Evolutionary conservation across 1,284 basidiomycete species (phyloP).

Genomic region (Tylopilus orsonianus): DNA sequence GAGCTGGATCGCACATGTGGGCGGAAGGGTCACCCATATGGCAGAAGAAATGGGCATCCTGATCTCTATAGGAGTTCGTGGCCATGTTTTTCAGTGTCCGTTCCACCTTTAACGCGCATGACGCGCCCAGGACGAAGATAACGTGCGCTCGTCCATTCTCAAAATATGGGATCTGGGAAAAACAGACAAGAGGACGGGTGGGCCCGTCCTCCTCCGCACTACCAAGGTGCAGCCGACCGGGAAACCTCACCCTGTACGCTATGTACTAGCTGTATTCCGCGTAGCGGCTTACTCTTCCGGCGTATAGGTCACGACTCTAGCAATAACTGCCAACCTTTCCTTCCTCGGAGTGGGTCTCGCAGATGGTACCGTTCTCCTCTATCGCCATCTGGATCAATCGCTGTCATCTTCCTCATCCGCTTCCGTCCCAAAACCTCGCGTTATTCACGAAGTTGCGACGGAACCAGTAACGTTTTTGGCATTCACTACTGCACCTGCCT

Average conservation of each 20-base stretch:
- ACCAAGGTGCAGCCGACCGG: constrained; percentile 75
- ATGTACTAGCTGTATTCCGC: background rate
- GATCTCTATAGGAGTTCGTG: constrained; percentile 80
- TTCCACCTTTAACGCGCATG: constrained; percentile 11
- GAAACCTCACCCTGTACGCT: constrained; percentile 77
- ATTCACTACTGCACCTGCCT: constrained; percentile 64
- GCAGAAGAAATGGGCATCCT: constrained; percentile 75
- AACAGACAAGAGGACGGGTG: constrained; percentile 69
- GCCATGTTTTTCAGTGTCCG: constrained; percentile 1
- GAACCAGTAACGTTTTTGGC: constrained; percentile 93
- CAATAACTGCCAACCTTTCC: constrained; percentile 77
- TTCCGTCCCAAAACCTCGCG: constrained; percentile 76
- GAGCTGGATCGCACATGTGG: constrained; percentile 77
- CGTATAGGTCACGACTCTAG: constrained; percentile 74
- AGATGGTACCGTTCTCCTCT: constrained; percentile 92
- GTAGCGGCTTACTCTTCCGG: constrained; percentile 4
- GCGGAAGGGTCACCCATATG: constrained; percentile 82
- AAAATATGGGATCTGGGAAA: constrained; percentile 88
- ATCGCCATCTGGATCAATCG: constrained; percentile 88
- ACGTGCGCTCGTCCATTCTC: constrained; percentile 70
- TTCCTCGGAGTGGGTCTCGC: constrained; percentile 90
- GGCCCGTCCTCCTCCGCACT: constrained; percentile 73
- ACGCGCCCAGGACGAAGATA: constrained; percentile 70
- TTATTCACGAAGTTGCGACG: constrained; percentile 73
- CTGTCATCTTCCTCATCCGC: constrained; percentile 69